Evolutionary conservation across 257 asterid genomes (phyloP), one percentile per base, ranked within the genome.

Genomic region (Scutellaria barbata): DNA sequence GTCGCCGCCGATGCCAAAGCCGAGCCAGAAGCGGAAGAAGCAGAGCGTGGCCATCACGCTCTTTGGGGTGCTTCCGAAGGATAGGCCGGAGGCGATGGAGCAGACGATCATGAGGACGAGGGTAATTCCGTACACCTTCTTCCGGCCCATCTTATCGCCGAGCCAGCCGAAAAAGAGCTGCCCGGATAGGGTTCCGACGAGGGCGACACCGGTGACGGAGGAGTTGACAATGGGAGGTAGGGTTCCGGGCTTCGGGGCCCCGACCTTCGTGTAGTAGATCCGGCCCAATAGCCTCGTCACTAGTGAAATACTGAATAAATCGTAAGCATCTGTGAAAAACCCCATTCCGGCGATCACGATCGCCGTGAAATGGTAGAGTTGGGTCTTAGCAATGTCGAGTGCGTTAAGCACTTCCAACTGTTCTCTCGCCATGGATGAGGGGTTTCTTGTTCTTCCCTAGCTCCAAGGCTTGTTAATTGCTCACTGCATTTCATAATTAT

Each of bases 91-190:
- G 18, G 84, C 88, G 1, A 89, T 1, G 1, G 96, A 84, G 72
- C 88, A 85, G 1, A 75, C 7, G 10, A 85, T 17, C 96, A 89
- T 89, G 8, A 89, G 73, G 11, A 87, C 0, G 0, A 89, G 78
- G 11, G 96, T 89, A 12, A 89, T 22, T 0, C 96, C 96, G 58
- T 89, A 89, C 0, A 89, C 96, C 8, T 20, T 81, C 20, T 89
- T 89, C 1, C 92, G 78, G 0, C 96, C 94, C 87, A 89, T 75
- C 46, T 87, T 89, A 64, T 89, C 96, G 0, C 92, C 96, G 4
- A 89, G 88, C 96, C 94, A 85, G 2, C 96, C 96, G 40, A 89
- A 89, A 74, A 89, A 87, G 48, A 89, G 81, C 37, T 87, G 96
- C 0, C 96, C 96, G 14, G 53, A 40, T 0, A 89, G 78, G 54